Evolutionary conservation across 352 stramenopile species (phyloP), one percentile per base, ranked within the genome.

Genomic region (Globisporangium spiculum): DNA sequence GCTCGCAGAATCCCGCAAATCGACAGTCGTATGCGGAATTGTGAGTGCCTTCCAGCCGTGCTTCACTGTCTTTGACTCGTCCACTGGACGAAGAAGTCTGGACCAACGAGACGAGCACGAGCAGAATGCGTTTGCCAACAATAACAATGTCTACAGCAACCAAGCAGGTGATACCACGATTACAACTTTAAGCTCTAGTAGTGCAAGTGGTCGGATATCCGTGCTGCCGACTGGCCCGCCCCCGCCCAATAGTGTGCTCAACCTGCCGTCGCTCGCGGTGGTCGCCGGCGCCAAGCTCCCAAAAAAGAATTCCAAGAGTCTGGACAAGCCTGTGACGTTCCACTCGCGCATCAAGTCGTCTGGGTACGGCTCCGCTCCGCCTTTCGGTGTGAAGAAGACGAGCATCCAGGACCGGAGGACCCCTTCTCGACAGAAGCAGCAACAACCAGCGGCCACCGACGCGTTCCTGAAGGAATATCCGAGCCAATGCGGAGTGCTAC

Each of bases 321-420:
- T 81, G 2, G 82, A 96, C 74, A 89, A 94, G 16, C 84, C 89
- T 22, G 78, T 96, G 53, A 93, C 86, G 24, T 97, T 96, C 50
- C 89, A 89, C 50, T 81, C 82, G 16, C 76, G 81, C 18, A 86
- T 97, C 60, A 82, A 83, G 59, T 97, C 90, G 16, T 96, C 87
- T 1, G 90, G 90, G 0, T 97, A 97, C 70, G 90, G 88, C 50
- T 22, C 59, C 16, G 16, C 54, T 54, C 24, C 74, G 67, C 57
- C 68, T 10, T 81, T 83, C 22, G 62, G 63, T 0, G 52, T 58
- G 3, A 84, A 70, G 34, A 83, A 74, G 30, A 70, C 20, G 2
- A 75, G 75, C 36, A 75, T 72, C 66, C 60, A 76, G 53, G 59
- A 73, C 20, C 65, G 60, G 30, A 78, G 77, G 58, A 77, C 70